Base-by-base conservation (phyloP, 1,284 basidiomycete genomes). In the Thelephora terrestris region DNA sequence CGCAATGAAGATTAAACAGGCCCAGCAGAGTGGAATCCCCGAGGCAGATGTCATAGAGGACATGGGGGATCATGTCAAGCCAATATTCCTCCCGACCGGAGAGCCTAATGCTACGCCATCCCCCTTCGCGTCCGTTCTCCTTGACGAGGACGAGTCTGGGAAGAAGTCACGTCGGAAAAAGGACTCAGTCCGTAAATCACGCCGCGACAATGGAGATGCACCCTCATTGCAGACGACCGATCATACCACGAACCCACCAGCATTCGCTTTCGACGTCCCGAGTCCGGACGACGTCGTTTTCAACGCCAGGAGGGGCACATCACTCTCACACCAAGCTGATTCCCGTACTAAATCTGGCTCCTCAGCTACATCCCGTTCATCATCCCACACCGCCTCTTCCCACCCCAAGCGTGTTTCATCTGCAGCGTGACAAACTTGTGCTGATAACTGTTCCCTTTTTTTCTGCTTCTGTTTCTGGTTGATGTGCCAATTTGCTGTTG, bases 241-340 rank as follows among this genome's bases (percentile, higher is more conserved):
- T n/a, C 21, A 61, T 20, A 52, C 66, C 34, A 58, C 61, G 35
- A 52, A 67, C 23, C 53, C 68, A 10, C 57, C 61, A 23, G 65
- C 68, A 2, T 90, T 87, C 59, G 70, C 77, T 7, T 92, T 92
- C 57, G 78, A 88, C 52, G 71, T 73, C 21, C 88, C 87, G n/a
- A 93, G 90, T 61, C 91, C 91, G 10, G 91, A 94, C 56, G 91
- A 94, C 58, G 66, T 85, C 49, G 80, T 94, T 12, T 69, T 86
- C 59, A 79, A 78, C 54, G 89, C 91, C 34, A 79, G 91, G 32
- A 77, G 75, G 47, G 86, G 87, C 43, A 89, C 91, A 5, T 67
- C 76, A 20, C 64, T 86, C 43, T 73, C 64, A 7, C 69, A 70
- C 46, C 56, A 57, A 60, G 67, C 53, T 66, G 61, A 50, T 43